Evolutionary conservation across 2,329 filamentous ascomycete genomes (phyloP), one percentile per base, ranked within the genome.

Genomic region (Fusarium sororula): DNA sequence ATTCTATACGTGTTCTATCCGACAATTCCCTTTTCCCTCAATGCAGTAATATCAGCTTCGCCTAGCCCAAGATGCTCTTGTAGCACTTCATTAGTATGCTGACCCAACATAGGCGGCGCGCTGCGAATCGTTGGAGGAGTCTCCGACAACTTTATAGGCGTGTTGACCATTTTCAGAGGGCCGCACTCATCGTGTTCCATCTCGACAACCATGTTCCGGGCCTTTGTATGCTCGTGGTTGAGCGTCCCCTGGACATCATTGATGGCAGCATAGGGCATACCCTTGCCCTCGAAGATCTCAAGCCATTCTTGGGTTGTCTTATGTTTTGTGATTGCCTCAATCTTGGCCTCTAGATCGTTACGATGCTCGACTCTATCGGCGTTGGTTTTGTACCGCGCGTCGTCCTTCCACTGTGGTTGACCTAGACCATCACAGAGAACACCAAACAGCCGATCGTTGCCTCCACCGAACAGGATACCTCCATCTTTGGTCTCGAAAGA

Each of bases 271-370:
- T 88, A 99, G 0, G 96, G 96, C 91, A 99, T 91, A 10, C 96
- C 96, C 66, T 90, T 93, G n/a, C 94, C 95, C 78, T 98, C 94
- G 50, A 98, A 91, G 2, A 95, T 85, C 3, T 92, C 89, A 7
- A 98, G 86, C 96, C 96, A 98, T 80, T 98, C 92, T 74, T 91
- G 85, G 0, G 96, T 99, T 7, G 94, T 97, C 84, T 91, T 94
- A 61, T 90, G 90, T 61, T 84, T 85, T 1, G 94, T 97, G 51
- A 94, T 87, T 4, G 85, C 85, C 80, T 98, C 95, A 66, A 99
- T 98, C 77, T 93, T 84, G 2, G 85, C 85, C 79, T 98, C 96
- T 28, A 99, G 87, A 59, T 92, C 89, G 30, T 87, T 86, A n/a
- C 96, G 90, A 80, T 98, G 88, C 68, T 90, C 84, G 0, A 94